Percentiles rank a stretch among this genome's conserved stretches.
These are phyloP conservation scores for Combretum micranthum DNA, from an alignment of 345 rosid species.

Conservation along the genomic window DNA sequence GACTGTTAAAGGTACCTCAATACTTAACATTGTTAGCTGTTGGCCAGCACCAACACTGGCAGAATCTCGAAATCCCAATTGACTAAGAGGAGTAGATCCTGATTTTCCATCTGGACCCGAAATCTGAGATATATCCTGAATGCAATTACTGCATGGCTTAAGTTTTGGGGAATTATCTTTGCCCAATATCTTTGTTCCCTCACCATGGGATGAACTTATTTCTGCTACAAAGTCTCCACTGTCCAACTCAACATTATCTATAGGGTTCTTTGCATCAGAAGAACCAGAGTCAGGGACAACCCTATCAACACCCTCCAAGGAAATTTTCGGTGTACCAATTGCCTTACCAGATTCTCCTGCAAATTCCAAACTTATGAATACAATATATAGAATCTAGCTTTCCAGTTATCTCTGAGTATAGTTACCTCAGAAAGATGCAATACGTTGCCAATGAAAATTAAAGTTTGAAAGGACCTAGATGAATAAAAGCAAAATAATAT, in stretches of 20 bases:
- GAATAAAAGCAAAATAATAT: neutral
- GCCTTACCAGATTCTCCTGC: slow-evolving; percentile 25
- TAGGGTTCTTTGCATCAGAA: slow-evolving; percentile 12
- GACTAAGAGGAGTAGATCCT: slow-evolving; percentile 82
- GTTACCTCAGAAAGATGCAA: slow-evolving; percentile 27
- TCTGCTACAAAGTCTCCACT: slow-evolving; percentile 19
- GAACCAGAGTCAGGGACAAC: slow-evolving; percentile 20
- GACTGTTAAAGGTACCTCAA: slow-evolving; percentile 54
- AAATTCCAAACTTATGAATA: neutral
- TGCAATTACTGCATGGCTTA: slow-evolving; percentile 18
- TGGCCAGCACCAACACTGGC: slow-evolving; percentile 94
- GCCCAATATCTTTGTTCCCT: slow-evolving; percentile 18
- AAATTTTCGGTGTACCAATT: slow-evolving; percentile 25
- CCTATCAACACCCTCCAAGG: slow-evolving; percentile 16
- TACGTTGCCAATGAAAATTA: slow-evolving; percentile 13
- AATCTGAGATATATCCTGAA: slow-evolving; percentile 74
- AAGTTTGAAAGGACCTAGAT: slow-evolving; percentile 14
- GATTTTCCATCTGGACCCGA: slow-evolving; percentile 80
- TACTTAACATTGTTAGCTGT: slow-evolving; percentile 76
- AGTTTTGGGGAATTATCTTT: slow-evolving; percentile 28
- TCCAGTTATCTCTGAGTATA: neutral
- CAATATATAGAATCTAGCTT: neutral
- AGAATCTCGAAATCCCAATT: slow-evolving; percentile 93
- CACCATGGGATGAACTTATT: slow-evolving; percentile 14
- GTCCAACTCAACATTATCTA: slow-evolving; percentile 25